Percentiles rank a stretch among this genome's conserved stretches.
These are phyloP conservation scores for Mycena epipterygia DNA, from an alignment of 768 basidiomycete species.

Conservation along the genomic window DNA sequence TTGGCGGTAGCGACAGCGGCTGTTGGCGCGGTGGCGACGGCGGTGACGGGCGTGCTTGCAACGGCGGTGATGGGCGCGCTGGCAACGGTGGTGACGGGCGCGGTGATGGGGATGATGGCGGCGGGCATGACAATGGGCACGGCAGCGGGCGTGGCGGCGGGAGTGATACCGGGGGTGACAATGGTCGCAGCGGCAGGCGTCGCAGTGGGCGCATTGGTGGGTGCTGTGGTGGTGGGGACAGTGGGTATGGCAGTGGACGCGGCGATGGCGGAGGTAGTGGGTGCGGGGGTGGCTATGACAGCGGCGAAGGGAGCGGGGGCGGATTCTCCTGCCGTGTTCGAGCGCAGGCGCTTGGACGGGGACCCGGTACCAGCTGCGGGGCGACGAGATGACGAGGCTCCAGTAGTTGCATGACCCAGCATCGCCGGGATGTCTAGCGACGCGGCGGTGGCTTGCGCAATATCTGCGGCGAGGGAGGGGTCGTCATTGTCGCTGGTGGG, in stretches of 20 bases:
- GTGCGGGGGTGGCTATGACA: background rate
- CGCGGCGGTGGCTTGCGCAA: background rate
- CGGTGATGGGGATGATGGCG: no score
- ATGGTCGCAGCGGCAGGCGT: no score
- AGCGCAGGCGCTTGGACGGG: background rate
- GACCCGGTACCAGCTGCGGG: background rate
- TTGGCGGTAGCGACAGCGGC: no score
- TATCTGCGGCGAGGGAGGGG: background rate
- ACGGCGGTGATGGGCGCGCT: no score
- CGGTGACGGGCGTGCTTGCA: no score
- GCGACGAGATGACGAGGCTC: background rate
- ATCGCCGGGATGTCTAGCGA: background rate
- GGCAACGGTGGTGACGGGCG: no score
- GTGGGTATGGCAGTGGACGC: no score
- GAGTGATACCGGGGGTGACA: background rate
- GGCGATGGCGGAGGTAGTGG: no score
- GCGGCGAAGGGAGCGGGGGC: background rate
- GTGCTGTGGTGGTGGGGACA: background rate
- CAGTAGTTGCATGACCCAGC: background rate
- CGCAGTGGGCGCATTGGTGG: background rate
- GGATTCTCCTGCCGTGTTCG: background rate
- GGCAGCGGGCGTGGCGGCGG: background rate
- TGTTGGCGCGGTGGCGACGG: no score
- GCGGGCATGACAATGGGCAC: no score
- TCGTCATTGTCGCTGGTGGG: background rate